Percentiles rank a stretch among this genome's conserved stretches.
Conservation (phyloP, 1,284 basidiomycete species). For the Moniliella sp. region DNA sequence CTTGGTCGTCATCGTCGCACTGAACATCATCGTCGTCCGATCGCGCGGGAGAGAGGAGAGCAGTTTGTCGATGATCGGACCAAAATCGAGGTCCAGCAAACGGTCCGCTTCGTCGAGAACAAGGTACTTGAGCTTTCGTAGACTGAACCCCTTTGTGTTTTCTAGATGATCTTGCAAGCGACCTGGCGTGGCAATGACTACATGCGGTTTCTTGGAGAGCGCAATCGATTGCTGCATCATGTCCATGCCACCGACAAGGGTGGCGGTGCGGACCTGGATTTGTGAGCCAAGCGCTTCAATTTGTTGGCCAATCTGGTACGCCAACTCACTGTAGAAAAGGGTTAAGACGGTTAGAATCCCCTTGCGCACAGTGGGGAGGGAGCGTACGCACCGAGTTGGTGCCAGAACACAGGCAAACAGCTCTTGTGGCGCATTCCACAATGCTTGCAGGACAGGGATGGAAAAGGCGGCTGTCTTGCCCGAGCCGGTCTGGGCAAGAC, state of each 20-base stretch:
- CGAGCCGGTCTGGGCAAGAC: conserved; percentile 84
- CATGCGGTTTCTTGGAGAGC: conserved; percentile 56
- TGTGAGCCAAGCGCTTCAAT: conserved; percentile 69
- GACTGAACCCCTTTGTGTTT: conserved; percentile 88
- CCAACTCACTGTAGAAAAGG: no score
- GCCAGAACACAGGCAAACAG: conserved; percentile 83
- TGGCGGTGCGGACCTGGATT: conserved; percentile 55
- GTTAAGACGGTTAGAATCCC: no score
- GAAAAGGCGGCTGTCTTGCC: conserved; percentile 97
- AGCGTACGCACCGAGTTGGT: conserved; percentile 57
- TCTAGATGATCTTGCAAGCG: conserved; percentile 84
- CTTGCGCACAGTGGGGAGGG: no score
- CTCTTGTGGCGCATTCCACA: conserved; percentile 86
- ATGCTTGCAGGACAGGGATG: conserved; percentile 76
- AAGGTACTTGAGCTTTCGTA: conserved; percentile 67
- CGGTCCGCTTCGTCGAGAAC: conserved; percentile 94
- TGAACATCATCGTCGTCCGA: conserved; percentile 84
- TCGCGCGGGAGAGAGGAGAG: conserved; percentile 84
- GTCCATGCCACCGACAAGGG: conserved; percentile 87
- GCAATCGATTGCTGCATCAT: conserved; percentile 80
- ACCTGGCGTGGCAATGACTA: conserved; percentile 92
- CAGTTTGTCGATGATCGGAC: conserved; percentile 87
- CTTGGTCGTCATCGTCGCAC: conserved; percentile 98
- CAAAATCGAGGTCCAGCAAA: conserved; percentile 89
- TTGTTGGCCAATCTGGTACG: conserved; percentile 94